Conservation (phyloP, 1,284 basidiomycete species). For the Sanghuangporus sanghuang region DNA sequence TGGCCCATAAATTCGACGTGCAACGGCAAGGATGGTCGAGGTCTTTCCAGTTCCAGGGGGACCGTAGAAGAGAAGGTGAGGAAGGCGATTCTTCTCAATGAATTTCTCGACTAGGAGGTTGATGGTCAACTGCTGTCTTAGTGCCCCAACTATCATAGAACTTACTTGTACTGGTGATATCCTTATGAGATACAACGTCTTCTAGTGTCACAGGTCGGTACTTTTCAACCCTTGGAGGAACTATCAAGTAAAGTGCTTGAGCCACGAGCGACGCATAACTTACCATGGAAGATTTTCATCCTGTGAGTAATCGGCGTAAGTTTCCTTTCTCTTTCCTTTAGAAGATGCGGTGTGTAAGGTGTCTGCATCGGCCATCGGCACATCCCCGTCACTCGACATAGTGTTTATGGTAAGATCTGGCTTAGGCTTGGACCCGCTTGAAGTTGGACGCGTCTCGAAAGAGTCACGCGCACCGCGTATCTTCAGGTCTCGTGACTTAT, state of each 20-base stretch:
- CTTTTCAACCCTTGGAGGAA: conserved; percentile 81
- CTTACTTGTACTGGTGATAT: conserved; percentile 89
- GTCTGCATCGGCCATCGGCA: conserved; percentile 46
- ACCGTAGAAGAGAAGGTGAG: conserved; percentile 96
- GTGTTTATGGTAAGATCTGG: neutral
- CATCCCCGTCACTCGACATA: conserved; percentile 43
- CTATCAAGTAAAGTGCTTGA: neutral
- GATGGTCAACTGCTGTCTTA: conserved; percentile 10
- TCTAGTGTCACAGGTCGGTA: conserved; percentile 85
- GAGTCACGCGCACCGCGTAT: conserved; percentile 2
- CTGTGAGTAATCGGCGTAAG: conserved; percentile 37
- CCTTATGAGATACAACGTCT: conserved; percentile 92
- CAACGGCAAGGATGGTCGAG: conserved; percentile 95
- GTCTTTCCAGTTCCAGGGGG: conserved; percentile 99
- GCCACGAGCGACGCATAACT: conserved; percentile 21
- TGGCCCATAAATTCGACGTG: conserved; percentile 85
- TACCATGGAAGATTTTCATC: conserved; percentile 73
- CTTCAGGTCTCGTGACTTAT: neutral
- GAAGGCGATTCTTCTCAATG: conserved; percentile 90
- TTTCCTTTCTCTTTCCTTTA: conserved; percentile 69
- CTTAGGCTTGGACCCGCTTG: neutral
- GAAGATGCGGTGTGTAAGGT: conserved; percentile 24
- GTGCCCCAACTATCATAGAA: conserved; percentile 10
- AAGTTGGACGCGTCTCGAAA: neutral
- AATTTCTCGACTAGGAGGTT: conserved; percentile 83